Evolutionary conservation across 2,329 filamentous ascomycete genomes (phyloP).

Genomic region (Periconia macrospinosa): DNA sequence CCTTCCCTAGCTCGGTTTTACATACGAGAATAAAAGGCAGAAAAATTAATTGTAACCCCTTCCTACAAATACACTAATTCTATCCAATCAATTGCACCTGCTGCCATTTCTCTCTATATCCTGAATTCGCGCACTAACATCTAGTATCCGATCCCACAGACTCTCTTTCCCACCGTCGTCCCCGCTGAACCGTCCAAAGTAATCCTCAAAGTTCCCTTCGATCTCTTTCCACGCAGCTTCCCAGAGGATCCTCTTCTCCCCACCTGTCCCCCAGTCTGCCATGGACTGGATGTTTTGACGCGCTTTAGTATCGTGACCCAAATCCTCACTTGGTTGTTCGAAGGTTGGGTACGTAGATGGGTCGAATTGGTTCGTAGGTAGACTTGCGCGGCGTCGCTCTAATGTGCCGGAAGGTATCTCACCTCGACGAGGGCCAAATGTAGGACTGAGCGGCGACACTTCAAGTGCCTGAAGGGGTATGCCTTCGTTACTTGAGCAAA

Average conservation of each 20-base stretch:
- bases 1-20: too few species aligned
- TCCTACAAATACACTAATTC: too few species aligned
- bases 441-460: conserved; percentile 13
- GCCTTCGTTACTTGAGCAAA: neutral
- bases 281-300: neutral
- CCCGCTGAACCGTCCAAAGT: conserved; percentile 6
- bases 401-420: conserved; percentile 10
- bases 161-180: neutral
- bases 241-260: conserved; percentile 10
- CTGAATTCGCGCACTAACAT: neutral
- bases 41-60: too few species aligned
- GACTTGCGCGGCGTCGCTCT: conserved; percentile 7
- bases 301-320: neutral
- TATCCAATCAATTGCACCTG: neutral
- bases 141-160: neutral
- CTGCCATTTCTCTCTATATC: neutral
- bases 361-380: neutral
- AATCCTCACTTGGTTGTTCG: neutral
- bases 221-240: conserved; percentile 15
- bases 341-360: neutral
- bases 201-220: conserved; percentile 13
- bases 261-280: neutral
- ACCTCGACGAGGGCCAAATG: conserved; percentile 14
- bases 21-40: too few species aligned
- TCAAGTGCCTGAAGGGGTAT: neutral